Base-by-base conservation (phyloP, 2,329 filamentous ascomycete species). In the Onygena corvina region DNA sequence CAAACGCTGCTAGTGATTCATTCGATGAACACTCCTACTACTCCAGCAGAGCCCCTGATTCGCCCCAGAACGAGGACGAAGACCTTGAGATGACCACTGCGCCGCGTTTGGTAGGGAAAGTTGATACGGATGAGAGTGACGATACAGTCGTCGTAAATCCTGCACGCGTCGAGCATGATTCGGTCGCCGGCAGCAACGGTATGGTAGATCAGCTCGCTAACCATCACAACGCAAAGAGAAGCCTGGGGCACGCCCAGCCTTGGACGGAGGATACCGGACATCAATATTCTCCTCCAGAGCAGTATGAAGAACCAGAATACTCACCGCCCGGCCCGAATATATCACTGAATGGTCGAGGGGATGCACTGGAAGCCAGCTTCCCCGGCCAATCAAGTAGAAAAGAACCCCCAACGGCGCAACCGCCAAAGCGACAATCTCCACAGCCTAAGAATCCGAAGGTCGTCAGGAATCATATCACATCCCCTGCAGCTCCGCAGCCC, bases 11-110 rank as follows among this genome's bases (percentile, higher is more conserved):
- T 61, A 84, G 76, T 75, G 86, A 90, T 66, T 92, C 86, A 30
- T 86, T 88, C 70, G 88, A 95, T 68, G 84, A 93, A 64, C 88
- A 93, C 62, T 92, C 88, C 34, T 94, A 94, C 67, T 95, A 96
- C 73, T 95, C 90, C 57, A 95, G 89, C 69, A 86, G 84, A 70
- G 77, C 76, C 55, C 83, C 89, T 72, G 85, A 89, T 64, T 94
- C 88, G 55, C 72, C 76, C 63, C 72, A 74, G 53, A 65, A 68
- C 33, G 65, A 64, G 48, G 61, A 64, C 12, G 62, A 60, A 44
- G 45, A 47, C 27, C 9, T 21, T 25, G 20, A 29, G 16, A 34
- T 35, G 29, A 18, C 25, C 16, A 53, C 33, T 30, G 25, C 25
- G 27, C 42, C 42, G n/a, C 52, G 53, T 27, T 53, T 50, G 45